Evolutionary conservation across 441 rosid genomes (phyloP).

Genomic region (Geranium incanum): DNA sequence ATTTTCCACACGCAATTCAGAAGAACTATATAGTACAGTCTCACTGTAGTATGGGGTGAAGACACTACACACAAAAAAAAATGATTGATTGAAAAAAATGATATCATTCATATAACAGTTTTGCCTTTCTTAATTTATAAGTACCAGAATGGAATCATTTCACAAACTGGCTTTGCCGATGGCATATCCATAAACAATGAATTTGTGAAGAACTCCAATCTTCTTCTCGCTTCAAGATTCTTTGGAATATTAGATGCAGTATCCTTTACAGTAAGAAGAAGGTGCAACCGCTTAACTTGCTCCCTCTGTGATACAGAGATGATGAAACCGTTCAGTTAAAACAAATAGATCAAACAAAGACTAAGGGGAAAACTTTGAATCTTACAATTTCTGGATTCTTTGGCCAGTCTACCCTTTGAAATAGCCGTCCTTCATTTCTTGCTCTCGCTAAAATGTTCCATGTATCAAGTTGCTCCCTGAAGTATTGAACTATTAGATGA

Average conservation of each 20-base stretch:
- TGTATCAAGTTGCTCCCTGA: conserved; percentile 94
- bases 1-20: conserved; percentile 85
- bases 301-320: conserved; percentile 55
- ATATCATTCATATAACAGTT: conserved; percentile 11
- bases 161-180: conserved; percentile 74
- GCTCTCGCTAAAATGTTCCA: conserved; percentile 90
- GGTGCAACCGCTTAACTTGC: conserved; percentile 90
- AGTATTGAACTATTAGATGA: conserved; percentile 20
- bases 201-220: conserved; percentile 83
- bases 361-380: conserved; percentile 1
- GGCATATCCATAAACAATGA: conserved; percentile 98
- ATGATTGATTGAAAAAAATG: conserved; percentile 20
- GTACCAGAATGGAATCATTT: conserved; percentile 88
- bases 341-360: conserved; percentile 22
- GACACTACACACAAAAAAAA: conserved; percentile 49
- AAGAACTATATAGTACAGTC: conserved; percentile 92
- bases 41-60: conserved; percentile 99
- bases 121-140: conserved; percentile 7
- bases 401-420: conserved; percentile 90
- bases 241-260: conserved; percentile 89
- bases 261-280: conserved; percentile 96
- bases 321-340: conserved; percentile 19
- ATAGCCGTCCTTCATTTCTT: conserved; percentile 77
- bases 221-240: conserved; percentile 97
- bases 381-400: conserved; percentile 86